Percentiles rank a stretch among this genome's conserved stretches.
Conservation (phyloP, 805 yeast genomes). For the Lipomyces sp. region DNA sequence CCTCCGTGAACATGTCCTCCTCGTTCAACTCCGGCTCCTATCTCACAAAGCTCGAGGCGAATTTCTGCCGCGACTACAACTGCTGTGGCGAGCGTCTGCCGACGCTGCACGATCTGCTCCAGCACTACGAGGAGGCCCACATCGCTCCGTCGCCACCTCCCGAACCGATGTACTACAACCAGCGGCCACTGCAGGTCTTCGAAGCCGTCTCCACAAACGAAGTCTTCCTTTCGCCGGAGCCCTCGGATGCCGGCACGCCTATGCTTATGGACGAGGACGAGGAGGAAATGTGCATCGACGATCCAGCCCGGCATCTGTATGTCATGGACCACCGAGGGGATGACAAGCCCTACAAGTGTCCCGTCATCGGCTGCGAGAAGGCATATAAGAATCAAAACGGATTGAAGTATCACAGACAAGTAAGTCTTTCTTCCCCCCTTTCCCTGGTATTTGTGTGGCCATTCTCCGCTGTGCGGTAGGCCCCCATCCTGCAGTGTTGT, state of each 20-base stretch:
- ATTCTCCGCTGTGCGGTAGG: neutral
- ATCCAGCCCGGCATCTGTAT: constrained; percentile 91
- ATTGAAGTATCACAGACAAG: constrained; percentile 78
- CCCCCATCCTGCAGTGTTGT: neutral
- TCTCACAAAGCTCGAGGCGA: constrained; percentile 89
- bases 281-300: constrained; percentile 83
- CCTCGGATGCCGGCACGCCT: constrained; percentile 36
- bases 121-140: constrained; percentile 96
- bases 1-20: constrained; percentile 52
- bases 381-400: constrained; percentile 98
- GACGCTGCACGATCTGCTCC: constrained; percentile 84
- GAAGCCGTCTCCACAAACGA: constrained; percentile 93
- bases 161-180: constrained; percentile 31
- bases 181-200: constrained; percentile 51
- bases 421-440: no score
- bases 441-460: neutral
- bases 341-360: constrained; percentile 93
- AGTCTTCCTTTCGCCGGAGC: constrained; percentile 62
- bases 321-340: constrained; percentile 82
- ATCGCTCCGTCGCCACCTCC: constrained; percentile 61
- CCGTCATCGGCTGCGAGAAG: constrained; percentile 97
- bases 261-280: constrained; percentile 49
- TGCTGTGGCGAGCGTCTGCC: constrained; percentile 94
- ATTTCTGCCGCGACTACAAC: constrained; percentile 92
- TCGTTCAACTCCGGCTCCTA: constrained; percentile 62